Evolutionary conservation across 192 early-diverging fungal genomes (phyloP), one percentile per base, ranked within the genome.

Genomic region (Rhizophagus sp.): DNA sequence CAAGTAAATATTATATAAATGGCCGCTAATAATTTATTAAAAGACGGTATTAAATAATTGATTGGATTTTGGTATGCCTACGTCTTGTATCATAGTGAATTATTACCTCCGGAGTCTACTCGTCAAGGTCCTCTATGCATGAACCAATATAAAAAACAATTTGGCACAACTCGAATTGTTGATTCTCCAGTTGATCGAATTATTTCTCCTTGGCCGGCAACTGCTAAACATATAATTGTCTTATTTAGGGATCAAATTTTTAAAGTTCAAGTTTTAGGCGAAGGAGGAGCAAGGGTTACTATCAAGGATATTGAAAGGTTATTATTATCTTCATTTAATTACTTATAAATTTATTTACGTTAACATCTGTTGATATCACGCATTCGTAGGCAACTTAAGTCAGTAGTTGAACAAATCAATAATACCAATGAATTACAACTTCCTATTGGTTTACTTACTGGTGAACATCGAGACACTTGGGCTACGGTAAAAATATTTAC

Each of bases 131-230:
- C 96, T 5, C 84, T 97, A 34, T 96, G 95, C 86, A 99, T 99
- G 97, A 92, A 97, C 86, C 97, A 99, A 88, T 94, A 94, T 87
- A 93, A 89, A 76, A 91, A 91, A 66, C 91, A 94, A 81, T 97
- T 97, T 87, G 94, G 94, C 61, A 91, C 93, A 9, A 88, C 90
- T 63, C 89, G 97, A 22, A 87, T 97, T 47, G 90, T 97, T 13
- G 90, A 91, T 2, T 57, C 84, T 12, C 87, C 84, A 3, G 80
- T 88, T 30, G 97, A 99, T 82, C 87, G 88, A 27, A 86, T 97
- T 64, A 86, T 91, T 9, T 87, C 89, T 30, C 85, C 89, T 65
- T 94, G 89, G 82, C 96, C 96, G 10, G 81, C 93, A 17, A 90
- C 83, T 2, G 90, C 93, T 52, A 88, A 87, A 52, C 96, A 98